Evolutionary conservation across 805 yeast genomes (phyloP), one percentile per base, ranked within the genome.

Genomic region (Saccharomyces jurei): DNA sequence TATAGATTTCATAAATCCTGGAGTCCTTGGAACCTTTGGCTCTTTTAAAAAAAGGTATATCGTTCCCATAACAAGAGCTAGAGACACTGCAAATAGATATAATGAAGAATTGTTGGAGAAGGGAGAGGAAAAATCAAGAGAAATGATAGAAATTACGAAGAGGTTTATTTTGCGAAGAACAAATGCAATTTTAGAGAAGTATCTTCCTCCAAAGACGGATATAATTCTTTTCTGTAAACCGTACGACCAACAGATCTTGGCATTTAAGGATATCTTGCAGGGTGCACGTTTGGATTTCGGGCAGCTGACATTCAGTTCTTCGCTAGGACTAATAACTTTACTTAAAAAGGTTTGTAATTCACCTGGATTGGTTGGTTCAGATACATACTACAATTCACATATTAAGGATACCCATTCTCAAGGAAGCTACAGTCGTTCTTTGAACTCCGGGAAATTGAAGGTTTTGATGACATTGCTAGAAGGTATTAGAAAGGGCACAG

Each of bases 271-370:
- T n/a, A 73, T 87, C 17, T 62, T 78, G 14, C 59, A 66, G 2
- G 65, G 65, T 1, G 57, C 63, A 0, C 63, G 68, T 1, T 46
- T 66, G 17, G 64, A 63, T 30, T 77, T 58, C 55, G 61, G 48
- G 52, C 66, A 44, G 58, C 62, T 54, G 59, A 65, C 63, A 46
- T 61, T 58, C 60, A 73, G 67, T 21, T 61, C 82, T 31, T 80
- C 88, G 0, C 74, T 92, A 49, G 80, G 84, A 1, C 72, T 89
- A 50, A 91, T 92, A 17, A 84, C 87, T 13, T 68, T 83, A 29
- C 80, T 89, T 64, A 83, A 89, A 60, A 91, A 91, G 63, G 77
- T 89, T 1, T 89, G 96, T 66, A 91, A 89, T 62, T 84, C 96
- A 0, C 95, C 96, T 0, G 73, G 82, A 0, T 72, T 91, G 31